Conservation (phyloP, 2,329 filamentous ascomycete species). For the Trichophyton simii region DNA sequence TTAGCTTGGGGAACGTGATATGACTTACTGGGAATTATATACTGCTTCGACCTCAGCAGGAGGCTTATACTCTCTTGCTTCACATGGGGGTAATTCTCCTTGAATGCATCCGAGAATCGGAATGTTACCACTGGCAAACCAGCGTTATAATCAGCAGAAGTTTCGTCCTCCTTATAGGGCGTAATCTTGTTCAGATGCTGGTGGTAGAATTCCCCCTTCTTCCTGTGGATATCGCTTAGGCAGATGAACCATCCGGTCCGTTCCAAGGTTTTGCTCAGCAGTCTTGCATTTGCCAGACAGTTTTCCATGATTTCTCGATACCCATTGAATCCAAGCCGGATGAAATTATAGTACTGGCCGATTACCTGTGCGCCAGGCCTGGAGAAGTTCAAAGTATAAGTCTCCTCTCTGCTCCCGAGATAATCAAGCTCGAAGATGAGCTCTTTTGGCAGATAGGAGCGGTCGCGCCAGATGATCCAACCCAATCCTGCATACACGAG, state of each 20-base stretch:
- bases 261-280: constrained; percentile 52
- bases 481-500: constrained; percentile 56
- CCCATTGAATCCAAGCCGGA: constrained; percentile 55
- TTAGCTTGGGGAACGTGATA: background rate
- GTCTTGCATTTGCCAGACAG: constrained; percentile 50
- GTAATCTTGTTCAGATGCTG: constrained; percentile 31
- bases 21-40: constrained; percentile 52
- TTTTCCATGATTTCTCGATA: constrained; percentile 54
- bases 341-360: constrained; percentile 60
- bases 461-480: constrained; percentile 59
- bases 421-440: constrained; percentile 61
- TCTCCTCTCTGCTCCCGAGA: constrained; percentile 57
- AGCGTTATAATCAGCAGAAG: constrained; percentile 48
- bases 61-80: constrained; percentile 53
- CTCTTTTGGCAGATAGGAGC: constrained; percentile 52
- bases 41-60: constrained; percentile 52
- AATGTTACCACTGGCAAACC: constrained; percentile 59
- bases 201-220: constrained; percentile 36
- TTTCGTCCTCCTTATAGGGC: constrained; percentile 36
- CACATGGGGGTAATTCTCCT: constrained; percentile 47
- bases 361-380: constrained; percentile 57
- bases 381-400: constrained; percentile 61
- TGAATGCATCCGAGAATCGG: constrained; percentile 49
- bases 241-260: constrained; percentile 54
- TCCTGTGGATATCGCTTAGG: constrained; percentile 53